Base-by-base conservation (phyloP, 2,329 filamentous ascomycete species). In the Venturia asperata region DNA sequence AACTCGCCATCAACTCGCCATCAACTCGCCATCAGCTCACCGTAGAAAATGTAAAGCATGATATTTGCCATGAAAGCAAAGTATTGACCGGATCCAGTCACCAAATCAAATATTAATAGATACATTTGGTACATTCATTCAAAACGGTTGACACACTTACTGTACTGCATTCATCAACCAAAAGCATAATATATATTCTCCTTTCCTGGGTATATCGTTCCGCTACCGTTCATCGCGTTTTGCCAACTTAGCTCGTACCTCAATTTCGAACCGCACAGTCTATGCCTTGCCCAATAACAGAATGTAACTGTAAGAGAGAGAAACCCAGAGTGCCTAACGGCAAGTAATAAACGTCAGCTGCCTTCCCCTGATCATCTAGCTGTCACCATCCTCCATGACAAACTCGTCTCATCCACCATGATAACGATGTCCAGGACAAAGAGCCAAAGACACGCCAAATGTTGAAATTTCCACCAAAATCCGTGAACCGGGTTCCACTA, bases 201-300 rank as follows among this genome's bases (percentile, higher is more conserved):
- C 52, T n/a, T 58, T 58, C 30, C 27, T 58, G 52, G 52, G 52
- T 58, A 58, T 58, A 58, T 58, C 52, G 27, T 58, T 58, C 52
- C 52, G 5, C 37, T 11, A 58, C 37, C 47, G 9, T 27, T 52
- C 27, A 58, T 37, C 52, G 49, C 49, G 30, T 47, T 37, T 58
- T n/a, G n/a, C 30, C 27, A 3, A 5, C 24, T 58, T 56, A 27
- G 37, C 2, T 10, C 37, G 19, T 58, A 2, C 27, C 15, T 34
- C 17, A 37, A n/a, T 27, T 27, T 58, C 52, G 52, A 1, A 27
- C 19, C 30, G 30, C 52, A 37, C 17, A 34, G 17, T n/a, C 52
- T 5, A 19, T 15, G 52, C 52, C 52, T 58, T 58, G 52, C 52
- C 52, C 34, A 37, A 37, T 15, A 37, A 58, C 30, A 58, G 30